Evolutionary conservation across 2,329 filamentous ascomycete genomes (phyloP).

Genomic region (Fusarium napiforme): DNA sequence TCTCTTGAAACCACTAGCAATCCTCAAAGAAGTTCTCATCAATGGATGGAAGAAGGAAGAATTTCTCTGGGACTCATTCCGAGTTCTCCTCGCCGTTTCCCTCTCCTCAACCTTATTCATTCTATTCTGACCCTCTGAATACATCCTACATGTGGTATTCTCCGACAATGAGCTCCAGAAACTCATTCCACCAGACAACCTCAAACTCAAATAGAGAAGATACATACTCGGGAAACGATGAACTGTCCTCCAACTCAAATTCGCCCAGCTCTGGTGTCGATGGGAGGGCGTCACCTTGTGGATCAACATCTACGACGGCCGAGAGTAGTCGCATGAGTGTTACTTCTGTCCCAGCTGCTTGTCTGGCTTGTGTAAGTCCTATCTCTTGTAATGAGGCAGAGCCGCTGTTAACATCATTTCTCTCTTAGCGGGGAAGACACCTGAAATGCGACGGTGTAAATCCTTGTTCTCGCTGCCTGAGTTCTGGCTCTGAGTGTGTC

Average conservation of each 20-base stretch:
- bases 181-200: conserved; percentile 10
- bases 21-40: conserved; percentile 21
- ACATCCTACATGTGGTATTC: conserved; percentile 33
- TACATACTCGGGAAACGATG: conserved; percentile 23
- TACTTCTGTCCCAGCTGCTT: conserved; percentile 60
- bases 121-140: conserved; percentile 26
- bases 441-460: conserved; percentile 79
- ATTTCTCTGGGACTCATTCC: conserved; percentile 14
- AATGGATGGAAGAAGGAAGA: conserved; percentile 16
- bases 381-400: neutral
- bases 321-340: conserved; percentile 44
- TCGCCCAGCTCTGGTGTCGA: conserved; percentile 41
- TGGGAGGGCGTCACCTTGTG: conserved; percentile 22
- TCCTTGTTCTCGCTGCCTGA: conserved; percentile 75
- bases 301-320: conserved; percentile 34
- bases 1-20: neutral
- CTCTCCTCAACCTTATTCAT: conserved; percentile 32
- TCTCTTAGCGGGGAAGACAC: conserved; percentile 68
- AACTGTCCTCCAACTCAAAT: conserved; percentile 35
- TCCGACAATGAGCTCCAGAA: conserved; percentile 19
- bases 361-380: conserved; percentile 64
- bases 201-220: conserved; percentile 27
- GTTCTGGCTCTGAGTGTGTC: conserved; percentile 69
- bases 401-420: conserved; percentile 8
- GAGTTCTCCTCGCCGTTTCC: conserved; percentile 21